Percentiles rank a stretch among this genome's conserved stretches.
Evolutionary conservation across 2,329 filamentous ascomycete genomes (phyloP).

Genomic region (Alternaria sp.): DNA sequence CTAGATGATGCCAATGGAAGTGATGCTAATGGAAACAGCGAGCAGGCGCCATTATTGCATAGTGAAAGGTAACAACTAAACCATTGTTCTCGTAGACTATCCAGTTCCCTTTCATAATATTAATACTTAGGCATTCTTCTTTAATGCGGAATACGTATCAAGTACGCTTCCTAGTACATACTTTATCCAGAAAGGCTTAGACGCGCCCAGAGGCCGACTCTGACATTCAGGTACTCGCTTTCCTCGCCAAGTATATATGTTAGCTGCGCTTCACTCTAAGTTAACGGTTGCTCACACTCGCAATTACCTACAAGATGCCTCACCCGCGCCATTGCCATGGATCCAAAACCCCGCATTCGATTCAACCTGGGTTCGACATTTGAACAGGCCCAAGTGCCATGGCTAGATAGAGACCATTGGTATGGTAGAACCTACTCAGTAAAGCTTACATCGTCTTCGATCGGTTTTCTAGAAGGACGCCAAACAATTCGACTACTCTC

Average conservation of each 20-base stretch:
- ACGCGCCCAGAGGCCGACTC: background rate
- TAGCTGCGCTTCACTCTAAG: background rate
- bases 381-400: background rate
- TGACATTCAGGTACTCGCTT: constrained; percentile 17
- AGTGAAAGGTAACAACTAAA: background rate
- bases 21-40: constrained; percentile 2
- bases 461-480: background rate
- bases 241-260: constrained; percentile 6
- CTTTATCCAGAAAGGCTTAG: background rate
- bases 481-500: background rate
- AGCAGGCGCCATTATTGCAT: constrained; percentile 15
- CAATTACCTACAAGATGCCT: background rate
- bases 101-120: background rate
- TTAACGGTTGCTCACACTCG: too few relatives aligned
- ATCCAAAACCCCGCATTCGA: background rate
- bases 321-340: background rate
- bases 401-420: background rate
- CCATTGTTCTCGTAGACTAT: background rate
- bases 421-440: background rate
- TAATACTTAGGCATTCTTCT: background rate
- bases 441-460: background rate
- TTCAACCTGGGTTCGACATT: too few relatives aligned
- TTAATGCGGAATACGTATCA: background rate
- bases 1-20: constrained; percentile 7
- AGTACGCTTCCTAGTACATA: background rate